phyloP scores from a whole-genome alignment of 2,329 filamentous ascomycete species.

The Bisporella sp. region DNA sequence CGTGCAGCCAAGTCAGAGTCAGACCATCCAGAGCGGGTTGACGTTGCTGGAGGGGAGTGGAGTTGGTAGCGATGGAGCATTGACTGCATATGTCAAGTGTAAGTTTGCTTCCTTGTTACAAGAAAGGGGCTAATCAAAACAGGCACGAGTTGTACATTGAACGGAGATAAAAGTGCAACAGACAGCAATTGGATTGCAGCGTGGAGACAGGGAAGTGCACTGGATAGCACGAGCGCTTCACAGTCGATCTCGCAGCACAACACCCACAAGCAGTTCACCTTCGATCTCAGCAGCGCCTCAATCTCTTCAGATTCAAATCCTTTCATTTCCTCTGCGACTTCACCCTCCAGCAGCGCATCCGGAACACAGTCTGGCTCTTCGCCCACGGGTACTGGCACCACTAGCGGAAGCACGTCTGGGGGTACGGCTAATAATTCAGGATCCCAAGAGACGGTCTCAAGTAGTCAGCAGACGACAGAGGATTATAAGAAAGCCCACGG shows the following conservation, averaged over 20 bases:
- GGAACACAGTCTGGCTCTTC: conserved; percentile 4
- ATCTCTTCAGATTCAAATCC: conserved; percentile 18
- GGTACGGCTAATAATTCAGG: not conserved
- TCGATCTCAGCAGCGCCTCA: conserved; percentile 21
- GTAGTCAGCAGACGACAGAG: not conserved
- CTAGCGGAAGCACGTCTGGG: not conserved
- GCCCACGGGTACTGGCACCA: conserved; percentile 1
- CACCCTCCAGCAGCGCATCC: not conserved
- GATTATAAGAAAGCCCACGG: conserved; percentile 39
- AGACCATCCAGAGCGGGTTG: conserved; percentile 30
- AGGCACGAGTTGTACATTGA: conserved; percentile 19
- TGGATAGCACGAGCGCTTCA: conserved; percentile 14
- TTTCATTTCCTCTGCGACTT: conserved; percentile 10
- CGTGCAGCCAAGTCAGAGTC: conserved; percentile 35
- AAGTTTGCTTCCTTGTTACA: conserved; percentile 12
- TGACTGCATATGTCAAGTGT: conserved; percentile 52
- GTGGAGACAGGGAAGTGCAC: conserved; percentile 18
- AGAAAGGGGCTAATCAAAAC: not conserved
- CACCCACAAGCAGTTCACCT: conserved; percentile 9
- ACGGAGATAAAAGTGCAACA: conserved; percentile 10
- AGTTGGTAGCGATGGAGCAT: conserved; percentile 38
- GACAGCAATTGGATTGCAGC: conserved; percentile 22
- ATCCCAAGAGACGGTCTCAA: no score
- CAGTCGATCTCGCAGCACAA: conserved; percentile 16
- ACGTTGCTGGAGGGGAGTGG: conserved; percentile 47